phyloP scores from a whole-genome alignment of 2,329 filamentous ascomycete species.

The Epicoccum nigrum region DNA sequence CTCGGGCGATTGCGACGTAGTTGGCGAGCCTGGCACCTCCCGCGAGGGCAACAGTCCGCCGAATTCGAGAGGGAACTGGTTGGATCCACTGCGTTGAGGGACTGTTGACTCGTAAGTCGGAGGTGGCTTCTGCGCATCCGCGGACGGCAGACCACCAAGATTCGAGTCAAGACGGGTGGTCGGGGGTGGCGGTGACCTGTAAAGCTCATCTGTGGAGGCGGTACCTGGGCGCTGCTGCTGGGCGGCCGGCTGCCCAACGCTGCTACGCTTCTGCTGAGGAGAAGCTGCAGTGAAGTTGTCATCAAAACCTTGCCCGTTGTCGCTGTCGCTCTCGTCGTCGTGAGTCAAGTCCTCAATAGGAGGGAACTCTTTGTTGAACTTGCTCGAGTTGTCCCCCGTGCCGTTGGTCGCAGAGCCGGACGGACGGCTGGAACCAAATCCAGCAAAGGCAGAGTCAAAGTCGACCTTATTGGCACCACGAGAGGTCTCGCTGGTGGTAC shows the following conservation, averaged over 20 bases:
- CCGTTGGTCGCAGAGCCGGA: conserved; percentile 49
- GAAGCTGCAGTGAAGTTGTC: conserved; percentile 82
- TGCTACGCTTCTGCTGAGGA: conserved; percentile 44
- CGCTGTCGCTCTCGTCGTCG: conserved; percentile 79
- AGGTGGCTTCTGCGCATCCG: conserved; percentile 64
- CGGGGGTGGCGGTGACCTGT: conserved; percentile 40
- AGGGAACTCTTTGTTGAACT: conserved; percentile 81
- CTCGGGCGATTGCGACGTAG: conserved; percentile 46
- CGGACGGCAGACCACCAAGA: conserved; percentile 54
- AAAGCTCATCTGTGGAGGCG: conserved; percentile 40
- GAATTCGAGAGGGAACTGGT: conserved; percentile 61
- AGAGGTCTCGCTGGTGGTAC: conserved; percentile 39
- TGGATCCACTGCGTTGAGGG: conserved; percentile 45
- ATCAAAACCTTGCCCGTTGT: conserved; percentile 78
- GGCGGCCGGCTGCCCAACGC: conserved; percentile 33
- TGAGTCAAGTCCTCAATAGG: conserved; percentile 86
- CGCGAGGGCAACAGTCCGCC: conserved; percentile 62
- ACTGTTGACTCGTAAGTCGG: conserved; percentile 60
- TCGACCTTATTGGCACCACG: conserved; percentile 68
- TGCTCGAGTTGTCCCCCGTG: conserved; percentile 47
- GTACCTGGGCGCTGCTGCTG: conserved; percentile 36
- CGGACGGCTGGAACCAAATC: conserved; percentile 65
- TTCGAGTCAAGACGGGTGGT: conserved; percentile 45
- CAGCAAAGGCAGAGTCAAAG: conserved; percentile 84
- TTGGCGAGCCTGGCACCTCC: conserved; percentile 57